Base-by-base conservation (phyloP, 1,284 basidiomycete species). In the Ceratobasidium sp. region DNA sequence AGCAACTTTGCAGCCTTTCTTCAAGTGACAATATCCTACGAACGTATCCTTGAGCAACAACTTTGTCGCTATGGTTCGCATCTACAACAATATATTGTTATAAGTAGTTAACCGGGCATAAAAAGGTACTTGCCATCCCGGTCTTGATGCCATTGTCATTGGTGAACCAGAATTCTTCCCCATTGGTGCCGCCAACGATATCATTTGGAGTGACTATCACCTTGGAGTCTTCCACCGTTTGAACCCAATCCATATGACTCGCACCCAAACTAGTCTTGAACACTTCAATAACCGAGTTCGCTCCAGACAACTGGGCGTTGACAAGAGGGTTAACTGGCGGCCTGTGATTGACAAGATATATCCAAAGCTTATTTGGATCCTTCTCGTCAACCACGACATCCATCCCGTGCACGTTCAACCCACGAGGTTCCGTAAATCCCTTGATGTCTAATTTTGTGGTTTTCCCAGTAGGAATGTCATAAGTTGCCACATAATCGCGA, bases 311-410 rank as follows among this genome's bases (percentile, higher is more conserved):
- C 15, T 81, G 81, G 6, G 76, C 77, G 32, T 82, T 82, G 7
- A 83, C 78, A 0, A 87, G 85, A 7, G 85, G 87, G 37, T 82
- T 82, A 8, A 83, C 78, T 0, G 87, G 85, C 6, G 85, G 87
- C 19, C 90, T 88, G 81, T 93, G 90, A 81, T 93, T 93, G 77
- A 92, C 85, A 25, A 92, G 83, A 80, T 92, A 93, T 15, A 93
- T 84, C 77, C 87, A 91, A 1, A 92, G 84, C 54, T 87, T 83
- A 19, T 84, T 83, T 4, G 88, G 83, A 79, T 90, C 84, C 1
- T 84, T 80, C 1, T 83, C 79, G 1, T 90, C 89, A 1, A 86
- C 86, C 3, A 91, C 90, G 22, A 93, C 88, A 76, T 92, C 92
- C 87, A 95, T 89, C 9, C 92, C 92, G 80, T 93, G 92, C 17